Base-by-base conservation (phyloP, 129 eudicot genomes). In the Tanacetum coccineum region DNA sequence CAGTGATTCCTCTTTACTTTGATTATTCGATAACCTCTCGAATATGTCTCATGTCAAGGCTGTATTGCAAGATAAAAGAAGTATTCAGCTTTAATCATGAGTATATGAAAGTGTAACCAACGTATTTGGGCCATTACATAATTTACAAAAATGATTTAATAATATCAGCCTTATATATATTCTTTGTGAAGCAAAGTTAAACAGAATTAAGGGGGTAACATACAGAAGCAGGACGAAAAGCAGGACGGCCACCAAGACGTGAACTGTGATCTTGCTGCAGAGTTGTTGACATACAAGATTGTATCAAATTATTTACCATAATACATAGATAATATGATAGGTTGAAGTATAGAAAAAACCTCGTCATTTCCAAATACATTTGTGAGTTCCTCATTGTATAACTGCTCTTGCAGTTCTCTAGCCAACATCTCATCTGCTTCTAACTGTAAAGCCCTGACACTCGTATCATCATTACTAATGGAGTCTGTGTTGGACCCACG, bases 381-480 rank as follows among this genome's bases (percentile, higher is more conserved):
- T 45, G 39, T 71, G 48, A 76, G 76, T 30, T 48, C 71, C 72
- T 88, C 99, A 83, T 75, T 83, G 71, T 94, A 94, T 48, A 94
- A 74, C 75, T 94, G 96, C 78, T 94, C 99, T 71, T 94, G 99
- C 59, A 94, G 86, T 71, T 94, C 90, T 74, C 90, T 81, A 44
- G 99, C 99, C 59, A 94, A 68, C 81, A 74, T 82, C 74, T 94
- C 99, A 86, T 94, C 99, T 55, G 86, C 88, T 64, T 94, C 88
- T 51, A 89, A 74, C 76, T 94, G 99, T 77, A 81, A 63, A 2
- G 82, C 86, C 85, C 79, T 87, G 59, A 69, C 84, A 77, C 72
- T 81, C 12, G 77, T 58, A 63, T 74, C 88, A 71, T 70, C 79
- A 30, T 61, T 74, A 76, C 77, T 70, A 59, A 58, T 49, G 48